Evolutionary conservation across 257 asterid genomes (phyloP), one percentile per base, ranked within the genome.

Genomic region (Fraxinus excelsior): DNA sequence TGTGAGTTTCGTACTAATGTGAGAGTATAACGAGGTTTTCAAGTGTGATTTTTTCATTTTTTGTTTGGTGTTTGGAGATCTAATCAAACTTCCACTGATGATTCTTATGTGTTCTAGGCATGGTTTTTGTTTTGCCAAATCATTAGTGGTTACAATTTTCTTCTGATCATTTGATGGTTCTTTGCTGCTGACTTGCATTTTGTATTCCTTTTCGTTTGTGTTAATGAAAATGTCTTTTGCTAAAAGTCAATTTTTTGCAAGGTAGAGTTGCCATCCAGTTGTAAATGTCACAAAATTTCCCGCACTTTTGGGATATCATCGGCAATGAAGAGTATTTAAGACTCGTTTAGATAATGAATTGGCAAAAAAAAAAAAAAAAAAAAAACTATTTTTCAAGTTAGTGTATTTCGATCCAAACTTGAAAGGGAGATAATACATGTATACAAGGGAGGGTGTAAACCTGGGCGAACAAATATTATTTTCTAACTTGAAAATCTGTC

Each of bases 81-180:
- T 82, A 73, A 78, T 83, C 51, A 76, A 80, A 78, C 25, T 67
- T 80, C 75, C 71, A 80, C 86, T 85, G 81, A 82, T 83, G 75
- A 38, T 83, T 77, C 71, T 75, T 84, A 72, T 88, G 68, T 79
- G 83, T 76, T 74, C 66, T 84, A 86, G 97, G 97, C 96, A 90
- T 90, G 78, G 84, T 80, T 90, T 91, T 82, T 89, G 82, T 84
- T 89, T 91, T 88, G 96, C 96, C 94, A 87, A 80, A 13, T 85
- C 82, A 83, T 79, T 81, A 87, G 80, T 90, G 87, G 96, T 91
- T 86, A 87, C 87, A 87, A 76, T 73, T 84, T 74, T 76, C 53
- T 81, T 73, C 91, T 84, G 80, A 73, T 91, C 82, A 84, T 85
- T 82, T 78, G 80, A 76, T 78, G 75, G 75, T 82, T 80, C 81